A percentile compares a stretch with the other conserved stretches of the same genome.
These are phyloP conservation scores for Xerocomus spinulosus DNA, from an alignment of 768 basidiomycete genomes.

Conservation along the genomic window DNA sequence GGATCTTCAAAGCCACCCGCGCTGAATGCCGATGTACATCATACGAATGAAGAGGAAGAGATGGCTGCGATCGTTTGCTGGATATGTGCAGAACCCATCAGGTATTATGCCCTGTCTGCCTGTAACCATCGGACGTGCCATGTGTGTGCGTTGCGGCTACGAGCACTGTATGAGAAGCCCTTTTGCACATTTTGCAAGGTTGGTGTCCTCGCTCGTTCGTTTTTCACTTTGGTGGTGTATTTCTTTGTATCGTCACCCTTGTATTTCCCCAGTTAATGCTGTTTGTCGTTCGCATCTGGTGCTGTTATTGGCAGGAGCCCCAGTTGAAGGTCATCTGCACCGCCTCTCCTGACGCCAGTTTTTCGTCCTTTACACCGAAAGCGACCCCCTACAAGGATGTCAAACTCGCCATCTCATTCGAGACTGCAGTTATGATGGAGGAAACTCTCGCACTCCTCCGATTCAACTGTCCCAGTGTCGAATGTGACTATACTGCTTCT, in stretches of 20 bases:
- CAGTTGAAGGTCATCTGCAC: slow-evolving; percentile 75
- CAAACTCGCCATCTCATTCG: slow-evolving; percentile 78
- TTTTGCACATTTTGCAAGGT: slow-evolving; percentile 98
- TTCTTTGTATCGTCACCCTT: too few relatives aligned
- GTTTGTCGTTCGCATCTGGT: too few relatives aligned
- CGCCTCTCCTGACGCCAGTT: slow-evolving; percentile 54
- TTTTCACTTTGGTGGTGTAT: too few relatives aligned
- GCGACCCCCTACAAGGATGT: slow-evolving; percentile 60
- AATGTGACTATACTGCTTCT: slow-evolving; percentile 78
- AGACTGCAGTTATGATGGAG: slow-evolving; percentile 92
- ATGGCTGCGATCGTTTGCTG: slow-evolving; percentile 53
- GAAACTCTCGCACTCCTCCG: slow-evolving; percentile 86
- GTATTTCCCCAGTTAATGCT: too few relatives aligned
- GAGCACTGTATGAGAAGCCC: slow-evolving; percentile 89
- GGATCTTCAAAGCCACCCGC: too few relatives aligned
- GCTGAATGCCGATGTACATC: too few relatives aligned
- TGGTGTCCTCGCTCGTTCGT: too few relatives aligned
- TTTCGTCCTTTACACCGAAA: slow-evolving; percentile 53
- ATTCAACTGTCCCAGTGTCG: slow-evolving; percentile 86
- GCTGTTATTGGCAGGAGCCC: slow-evolving; percentile 62
- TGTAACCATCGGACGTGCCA: slow-evolving; percentile 97
- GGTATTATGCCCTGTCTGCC: slow-evolving; percentile 80
- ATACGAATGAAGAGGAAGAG: slow-evolving; percentile 31
- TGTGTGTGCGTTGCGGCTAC: slow-evolving; percentile 80
- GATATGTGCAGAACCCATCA: slow-evolving; percentile 94